Conservation (phyloP, 441 rosid species). For the Geranium incanum region DNA sequence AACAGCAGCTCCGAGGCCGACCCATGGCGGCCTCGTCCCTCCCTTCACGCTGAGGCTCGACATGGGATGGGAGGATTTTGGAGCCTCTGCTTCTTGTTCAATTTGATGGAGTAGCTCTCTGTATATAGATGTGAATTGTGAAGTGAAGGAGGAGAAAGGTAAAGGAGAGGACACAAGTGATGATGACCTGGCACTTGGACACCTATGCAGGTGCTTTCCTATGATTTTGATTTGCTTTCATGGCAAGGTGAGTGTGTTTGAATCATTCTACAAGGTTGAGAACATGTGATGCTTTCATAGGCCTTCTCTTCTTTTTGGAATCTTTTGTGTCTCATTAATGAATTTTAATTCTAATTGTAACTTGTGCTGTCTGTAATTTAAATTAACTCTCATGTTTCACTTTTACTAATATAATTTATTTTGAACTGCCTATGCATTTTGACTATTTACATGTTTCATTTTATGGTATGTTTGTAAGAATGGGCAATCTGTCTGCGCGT, state of each 20-base stretch:
- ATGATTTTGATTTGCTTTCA: neutral
- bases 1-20: conserved; percentile 39
- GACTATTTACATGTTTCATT: too few species aligned
- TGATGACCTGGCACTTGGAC: conserved; percentile 4
- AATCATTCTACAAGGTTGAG: neutral
- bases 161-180: neutral
- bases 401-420: too few species aligned
- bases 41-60: conserved; percentile 27
- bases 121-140: neutral
- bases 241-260: neutral
- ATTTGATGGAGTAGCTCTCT: neutral
- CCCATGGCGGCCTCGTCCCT: conserved; percentile 47
- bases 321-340: too few species aligned
- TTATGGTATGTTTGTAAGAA: too few species aligned
- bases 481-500: too few species aligned
- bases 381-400: too few species aligned
- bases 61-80: neutral
- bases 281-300: too few species aligned
- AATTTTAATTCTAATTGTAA: too few species aligned
- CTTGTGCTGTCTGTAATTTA: too few species aligned
- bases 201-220: neutral
- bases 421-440: too few species aligned
- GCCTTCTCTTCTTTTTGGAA: too few species aligned
- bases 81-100: neutral
- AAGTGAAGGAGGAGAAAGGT: neutral